These are phyloP conservation scores for Rutstroemia sp. DNA, from an alignment of 2,329 filamentous ascomycete genomes.

Conservation along the genomic window DNA sequence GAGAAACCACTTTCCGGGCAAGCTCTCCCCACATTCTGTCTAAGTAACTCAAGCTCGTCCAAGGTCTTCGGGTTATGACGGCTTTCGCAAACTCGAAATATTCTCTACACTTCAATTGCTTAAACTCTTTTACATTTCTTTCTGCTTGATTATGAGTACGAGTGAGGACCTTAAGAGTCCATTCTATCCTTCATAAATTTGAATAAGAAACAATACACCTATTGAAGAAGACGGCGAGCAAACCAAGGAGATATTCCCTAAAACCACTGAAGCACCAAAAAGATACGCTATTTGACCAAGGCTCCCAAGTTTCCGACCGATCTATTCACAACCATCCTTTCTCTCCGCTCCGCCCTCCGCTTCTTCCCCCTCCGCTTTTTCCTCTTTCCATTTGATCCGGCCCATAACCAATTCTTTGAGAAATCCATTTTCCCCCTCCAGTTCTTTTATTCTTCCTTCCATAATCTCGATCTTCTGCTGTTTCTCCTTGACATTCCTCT, in stretches of 20 bases:
- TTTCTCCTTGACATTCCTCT: slow-evolving; percentile 73
- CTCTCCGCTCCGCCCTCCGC: slow-evolving; percentile 16
- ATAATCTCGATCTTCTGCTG: slow-evolving; percentile 66
- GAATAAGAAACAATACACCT: neutral
- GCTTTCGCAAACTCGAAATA: too few species aligned
- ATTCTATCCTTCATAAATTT: neutral
- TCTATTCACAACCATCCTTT: neutral
- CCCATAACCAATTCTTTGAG: slow-evolving; percentile 71
- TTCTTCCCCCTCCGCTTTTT: slow-evolving; percentile 28
- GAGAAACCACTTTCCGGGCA: neutral
- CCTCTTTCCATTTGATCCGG: slow-evolving; percentile 33
- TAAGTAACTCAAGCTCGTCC: neutral
- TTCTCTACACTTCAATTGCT: too few species aligned
- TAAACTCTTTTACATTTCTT: too few species aligned
- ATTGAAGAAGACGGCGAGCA: neutral
- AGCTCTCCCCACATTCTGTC: neutral
- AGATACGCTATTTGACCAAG: neutral
- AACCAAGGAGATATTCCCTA: neutral
- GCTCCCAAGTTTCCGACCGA: neutral
- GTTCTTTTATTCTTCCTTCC: slow-evolving; percentile 63
- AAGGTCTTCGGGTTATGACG: neutral
- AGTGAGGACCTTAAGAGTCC: too few species aligned
- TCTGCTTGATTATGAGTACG: too few species aligned
- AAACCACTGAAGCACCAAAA: neutral
- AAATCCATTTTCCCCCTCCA: slow-evolving; percentile 76